phyloP scores from a whole-genome alignment of 495 filamentous ascomycete genomes.

The Trichoderma erinaceum region DNA sequence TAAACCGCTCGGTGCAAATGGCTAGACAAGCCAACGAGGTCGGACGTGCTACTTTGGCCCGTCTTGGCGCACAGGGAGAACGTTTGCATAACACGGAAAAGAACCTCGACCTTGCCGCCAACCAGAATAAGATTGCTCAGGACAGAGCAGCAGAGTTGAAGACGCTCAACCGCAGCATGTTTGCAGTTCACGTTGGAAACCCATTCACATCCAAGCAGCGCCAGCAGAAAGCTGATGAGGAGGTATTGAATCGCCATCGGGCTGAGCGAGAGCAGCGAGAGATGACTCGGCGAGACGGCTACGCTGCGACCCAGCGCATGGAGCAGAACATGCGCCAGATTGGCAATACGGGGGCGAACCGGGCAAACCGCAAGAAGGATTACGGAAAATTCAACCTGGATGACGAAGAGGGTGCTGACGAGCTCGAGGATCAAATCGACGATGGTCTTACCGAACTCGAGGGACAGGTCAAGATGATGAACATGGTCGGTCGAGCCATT shows the following conservation, averaged over 20 bases:
- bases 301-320: slow-evolving; percentile 50
- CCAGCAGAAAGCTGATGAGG: slow-evolving; percentile 52
- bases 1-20: slow-evolving; percentile 60
- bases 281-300: slow-evolving; percentile 59
- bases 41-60: slow-evolving; percentile 60
- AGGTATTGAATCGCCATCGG: slow-evolving; percentile 55
- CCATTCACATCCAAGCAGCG: slow-evolving; percentile 59
- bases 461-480: slow-evolving; percentile 53
- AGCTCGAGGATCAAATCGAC: slow-evolving; percentile 69
- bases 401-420: slow-evolving; percentile 58
- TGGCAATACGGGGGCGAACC: not conserved
- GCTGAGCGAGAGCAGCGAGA: slow-evolving; percentile 63
- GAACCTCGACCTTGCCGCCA: slow-evolving; percentile 62
- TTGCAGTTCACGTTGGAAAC: slow-evolving; percentile 68
- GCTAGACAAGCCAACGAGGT: slow-evolving; percentile 65
- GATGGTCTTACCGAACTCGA: slow-evolving; percentile 38
- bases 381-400: slow-evolving; percentile 75
- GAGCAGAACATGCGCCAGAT: slow-evolving; percentile 54
- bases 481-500: slow-evolving; percentile 61
- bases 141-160: slow-evolving; percentile 72
- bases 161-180: slow-evolving; percentile 72
- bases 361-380: slow-evolving; percentile 50
- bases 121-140: slow-evolving; percentile 64
- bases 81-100: slow-evolving; percentile 71
- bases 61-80: slow-evolving; percentile 69